Evolutionary conservation across 1,284 basidiomycete genomes (phyloP).

Genomic region (Neolentinus lepideus): DNA sequence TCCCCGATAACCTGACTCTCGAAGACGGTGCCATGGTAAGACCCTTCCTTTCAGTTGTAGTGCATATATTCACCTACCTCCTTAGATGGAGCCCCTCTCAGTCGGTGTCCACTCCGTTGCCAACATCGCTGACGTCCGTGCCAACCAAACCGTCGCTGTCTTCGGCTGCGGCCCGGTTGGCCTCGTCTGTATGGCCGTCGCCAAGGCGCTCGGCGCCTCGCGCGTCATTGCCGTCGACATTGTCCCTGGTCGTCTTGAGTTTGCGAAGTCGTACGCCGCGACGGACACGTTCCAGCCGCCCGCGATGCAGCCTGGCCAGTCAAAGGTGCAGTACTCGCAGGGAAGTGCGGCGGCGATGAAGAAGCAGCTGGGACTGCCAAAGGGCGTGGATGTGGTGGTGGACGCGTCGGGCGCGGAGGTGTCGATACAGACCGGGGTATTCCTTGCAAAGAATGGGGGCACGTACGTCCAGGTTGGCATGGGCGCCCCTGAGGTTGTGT

Average conservation of each 20-base stretch:
- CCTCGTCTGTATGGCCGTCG: conserved; percentile 87
- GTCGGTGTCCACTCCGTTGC: conserved; percentile 89
- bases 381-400: conserved; percentile 64
- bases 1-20: conserved; percentile 68
- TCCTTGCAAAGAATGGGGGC: conserved; percentile 67
- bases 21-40: conserved; percentile 82
- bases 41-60: neutral
- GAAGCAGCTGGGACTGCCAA: conserved; percentile 43
- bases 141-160: conserved; percentile 70
- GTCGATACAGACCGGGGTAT: conserved; percentile 79
- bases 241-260: conserved; percentile 73
- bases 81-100: conserved; percentile 87
- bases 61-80: neutral
- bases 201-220: conserved; percentile 80
- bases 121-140: conserved; percentile 67
- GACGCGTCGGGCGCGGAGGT: conserved; percentile 89
- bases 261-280: conserved; percentile 86
- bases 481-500: conserved; percentile 55
- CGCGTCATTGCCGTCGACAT: conserved; percentile 86
- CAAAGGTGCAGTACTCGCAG: conserved; percentile 59
- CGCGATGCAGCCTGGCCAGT: conserved; percentile 56
- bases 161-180: conserved; percentile 94
- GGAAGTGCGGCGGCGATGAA: conserved; percentile 59
- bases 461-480: conserved; percentile 75
- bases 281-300: conserved; percentile 76